Evolutionary conservation across 331 rosid species (phyloP).

Genomic region (Quercus tomentella): DNA sequence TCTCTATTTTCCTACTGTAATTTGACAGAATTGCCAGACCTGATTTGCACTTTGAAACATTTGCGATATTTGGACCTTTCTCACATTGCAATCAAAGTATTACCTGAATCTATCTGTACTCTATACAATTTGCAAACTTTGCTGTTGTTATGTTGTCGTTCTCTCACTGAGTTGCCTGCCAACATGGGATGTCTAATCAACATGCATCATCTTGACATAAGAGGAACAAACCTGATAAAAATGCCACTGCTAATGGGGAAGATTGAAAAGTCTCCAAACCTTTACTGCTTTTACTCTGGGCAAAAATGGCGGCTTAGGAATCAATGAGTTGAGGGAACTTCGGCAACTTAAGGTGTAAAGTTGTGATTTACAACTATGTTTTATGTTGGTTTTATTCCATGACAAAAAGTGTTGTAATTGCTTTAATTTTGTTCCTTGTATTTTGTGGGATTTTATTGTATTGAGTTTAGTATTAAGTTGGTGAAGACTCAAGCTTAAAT

Average conservation of each 20-base stretch:
- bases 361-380: no score
- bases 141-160: constrained; percentile 9
- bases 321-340: constrained; percentile 3
- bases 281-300: not conserved
- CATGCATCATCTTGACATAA: constrained; percentile 12
- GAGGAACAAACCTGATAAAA: not conserved
- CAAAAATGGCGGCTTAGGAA: not conserved
- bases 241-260: not conserved
- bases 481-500: no score
- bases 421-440: no score
- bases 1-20: constrained; percentile 15
- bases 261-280: constrained; percentile 1
- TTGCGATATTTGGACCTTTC: constrained; percentile 16
- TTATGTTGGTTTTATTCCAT: no score
- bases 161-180: constrained; percentile 2
- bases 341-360: no score
- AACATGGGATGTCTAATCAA: constrained; percentile 4
- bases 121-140: not conserved
- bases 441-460: no score
- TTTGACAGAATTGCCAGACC: constrained; percentile 13
- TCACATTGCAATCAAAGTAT: constrained; percentile 7
- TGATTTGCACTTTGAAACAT: constrained; percentile 11
- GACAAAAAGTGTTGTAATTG: no score
- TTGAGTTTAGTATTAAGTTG: no score
- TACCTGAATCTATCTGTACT: constrained; percentile 9